Evolutionary conservation across 2,329 filamentous ascomycete genomes (phyloP).

Genomic region (Massarina eburnea): DNA sequence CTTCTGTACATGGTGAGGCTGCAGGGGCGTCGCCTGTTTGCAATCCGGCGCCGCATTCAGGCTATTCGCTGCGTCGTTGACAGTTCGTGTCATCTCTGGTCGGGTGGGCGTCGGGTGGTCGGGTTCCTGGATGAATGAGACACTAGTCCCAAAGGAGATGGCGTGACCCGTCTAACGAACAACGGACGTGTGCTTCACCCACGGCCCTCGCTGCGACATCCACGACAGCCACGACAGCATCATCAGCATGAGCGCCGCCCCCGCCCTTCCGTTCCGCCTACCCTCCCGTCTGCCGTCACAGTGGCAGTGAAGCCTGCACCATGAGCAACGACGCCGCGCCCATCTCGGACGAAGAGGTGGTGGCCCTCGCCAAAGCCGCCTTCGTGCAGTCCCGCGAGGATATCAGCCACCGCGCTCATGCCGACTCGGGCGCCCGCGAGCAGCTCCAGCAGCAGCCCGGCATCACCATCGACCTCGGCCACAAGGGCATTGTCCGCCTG

Average conservation of each 20-base stretch:
- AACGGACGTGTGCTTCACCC: too few relatives aligned
- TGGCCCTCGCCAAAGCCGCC: conserved; percentile 65
- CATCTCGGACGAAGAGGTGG: conserved; percentile 64
- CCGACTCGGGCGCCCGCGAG: conserved; percentile 61
- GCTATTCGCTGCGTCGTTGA: too few relatives aligned
- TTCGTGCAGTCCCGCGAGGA: conserved; percentile 69
- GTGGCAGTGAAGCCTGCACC: neutral
- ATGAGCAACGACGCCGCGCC: conserved; percentile 48
- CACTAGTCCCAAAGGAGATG: too few relatives aligned
- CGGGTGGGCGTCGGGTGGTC: too few relatives aligned
- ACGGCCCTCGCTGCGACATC: neutral
- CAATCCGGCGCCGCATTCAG: too few relatives aligned
- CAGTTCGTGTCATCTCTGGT: too few relatives aligned
- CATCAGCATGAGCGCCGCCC: conserved; percentile 8
- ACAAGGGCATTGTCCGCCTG: conserved; percentile 70
- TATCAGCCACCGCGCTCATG: conserved; percentile 53
- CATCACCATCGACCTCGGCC: conserved; percentile 76
- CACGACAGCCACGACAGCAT: neutral
- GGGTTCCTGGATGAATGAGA: too few relatives aligned
- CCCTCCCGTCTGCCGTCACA: neutral
- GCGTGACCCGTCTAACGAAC: too few relatives aligned
- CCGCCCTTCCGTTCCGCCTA: neutral
- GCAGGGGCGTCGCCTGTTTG: too few relatives aligned
- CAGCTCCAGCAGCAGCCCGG: conserved; percentile 63
- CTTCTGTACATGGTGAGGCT: too few relatives aligned